A percentile compares a stretch with the other conserved stretches of the same genome.
Evolutionary conservation across 2,329 filamentous ascomycete species (phyloP).

Genomic region (Colletotrichum tropicale): DNA sequence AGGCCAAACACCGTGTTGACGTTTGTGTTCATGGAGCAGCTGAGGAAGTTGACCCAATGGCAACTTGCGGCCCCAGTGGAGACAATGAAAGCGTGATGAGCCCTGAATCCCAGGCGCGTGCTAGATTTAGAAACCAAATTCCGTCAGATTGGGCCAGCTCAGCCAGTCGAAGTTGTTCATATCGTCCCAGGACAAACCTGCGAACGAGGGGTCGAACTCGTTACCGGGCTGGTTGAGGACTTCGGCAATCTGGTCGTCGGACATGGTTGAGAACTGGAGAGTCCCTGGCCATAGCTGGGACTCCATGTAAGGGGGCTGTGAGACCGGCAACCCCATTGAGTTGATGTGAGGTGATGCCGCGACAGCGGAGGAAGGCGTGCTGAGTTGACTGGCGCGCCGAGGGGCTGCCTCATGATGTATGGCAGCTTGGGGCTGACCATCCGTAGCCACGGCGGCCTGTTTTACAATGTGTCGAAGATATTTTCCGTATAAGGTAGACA

Average conservation of each 20-base stretch:
- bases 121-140: slow-evolving; percentile 35
- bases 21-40: slow-evolving; percentile 50
- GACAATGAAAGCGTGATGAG: slow-evolving; percentile 12
- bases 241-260: slow-evolving; percentile 70
- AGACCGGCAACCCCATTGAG: slow-evolving; percentile 22
- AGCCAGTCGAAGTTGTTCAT: slow-evolving; percentile 63
- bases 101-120: background rate
- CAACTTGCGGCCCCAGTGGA: slow-evolving; percentile 7
- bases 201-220: slow-evolving; percentile 59
- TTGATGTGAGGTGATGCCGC: slow-evolving; percentile 8
- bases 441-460: slow-evolving; percentile 33
- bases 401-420: background rate
- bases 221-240: slow-evolving; percentile 68
- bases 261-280: slow-evolving; percentile 71
- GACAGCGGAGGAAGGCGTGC: background rate
- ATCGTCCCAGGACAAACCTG: slow-evolving; percentile 64
- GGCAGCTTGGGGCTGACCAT: background rate
- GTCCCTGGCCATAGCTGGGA: slow-evolving; percentile 50
- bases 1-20: slow-evolving; percentile 50
- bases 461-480: slow-evolving; percentile 49
- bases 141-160: slow-evolving; percentile 48
- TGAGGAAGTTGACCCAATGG: slow-evolving; percentile 34
- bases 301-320: slow-evolving; percentile 30
- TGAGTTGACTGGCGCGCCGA: background rate
- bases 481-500: slow-evolving; percentile 58